Evolutionary conservation across 2,329 filamentous ascomycete genomes (phyloP), one percentile per base, ranked within the genome.

Genomic region (Dryadomyces sulphureus): DNA sequence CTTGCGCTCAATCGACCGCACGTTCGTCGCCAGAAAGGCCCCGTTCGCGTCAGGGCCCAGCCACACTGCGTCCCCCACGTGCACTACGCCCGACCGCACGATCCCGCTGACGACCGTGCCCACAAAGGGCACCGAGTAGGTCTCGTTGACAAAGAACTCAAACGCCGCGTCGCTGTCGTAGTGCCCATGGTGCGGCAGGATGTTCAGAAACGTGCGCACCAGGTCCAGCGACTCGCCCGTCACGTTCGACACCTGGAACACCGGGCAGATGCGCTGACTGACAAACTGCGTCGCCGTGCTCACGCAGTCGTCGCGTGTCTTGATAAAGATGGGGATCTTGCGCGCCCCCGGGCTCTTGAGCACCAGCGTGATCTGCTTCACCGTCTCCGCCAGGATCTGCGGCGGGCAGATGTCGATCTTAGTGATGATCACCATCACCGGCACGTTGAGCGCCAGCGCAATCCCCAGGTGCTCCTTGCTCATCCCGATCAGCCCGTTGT

Each of bases 371-470:
- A 98, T 77, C 62, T 96, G 90, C 11, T 79, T 83, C 40, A 96
- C 79, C 20, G 92, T 98, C 67, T 96, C 84, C 64, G 94, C 79
- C 21, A 98, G 70, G 57, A 98, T 95, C 53, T 96, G 84, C 2
- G 90, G 88, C 20, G 92, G 92, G 62, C 92, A 96, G 47, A 96
- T 96, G 60, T 96, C 92, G 53, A 96, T 94, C 68, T 96, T 98
- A 62, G 90, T 98, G 52, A 96, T 80, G 53, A 95, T 81, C 4
- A 96, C 89, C 86, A 98, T 94, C 55, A 98, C 87, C 0, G 92
- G 92, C 11, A 98, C 90, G 57, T 96, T 96, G 44, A 98, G 70
- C 1, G 92, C 89, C 27, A 96, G 69, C 0, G 92, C 90, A 52
- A 98, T 94, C 16, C 92, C 92, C 4, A 98, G 68, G 62, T 98